Conservation (phyloP, 768 basidiomycete species). For the Leccinum arenicola region DNA sequence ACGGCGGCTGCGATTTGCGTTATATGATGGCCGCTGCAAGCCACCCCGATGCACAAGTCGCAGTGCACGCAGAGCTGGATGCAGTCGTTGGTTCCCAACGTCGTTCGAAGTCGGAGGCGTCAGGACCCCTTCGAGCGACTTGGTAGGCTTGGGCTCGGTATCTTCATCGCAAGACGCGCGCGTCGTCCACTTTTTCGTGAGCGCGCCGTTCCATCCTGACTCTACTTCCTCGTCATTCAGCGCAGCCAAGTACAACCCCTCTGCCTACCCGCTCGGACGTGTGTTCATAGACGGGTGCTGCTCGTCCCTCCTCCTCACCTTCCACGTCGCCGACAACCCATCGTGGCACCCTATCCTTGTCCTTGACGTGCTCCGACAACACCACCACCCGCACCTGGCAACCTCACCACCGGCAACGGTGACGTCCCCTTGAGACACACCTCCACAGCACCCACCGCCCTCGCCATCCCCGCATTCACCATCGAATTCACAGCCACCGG, state of each 20-base stretch:
- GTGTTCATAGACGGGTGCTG: slow-evolving; percentile 83
- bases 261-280: slow-evolving; percentile 70
- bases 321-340: no score
- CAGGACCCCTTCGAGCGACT: slow-evolving; percentile 18
- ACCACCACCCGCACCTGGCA: no score
- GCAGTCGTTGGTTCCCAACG: slow-evolving; percentile 38
- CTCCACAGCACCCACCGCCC: slow-evolving; percentile 42
- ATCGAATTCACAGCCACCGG: slow-evolving; percentile 83
- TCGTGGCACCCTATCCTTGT: no score
- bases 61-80: slow-evolving; percentile 52
- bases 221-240: slow-evolving; percentile 51
- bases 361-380: no score
- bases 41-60: slow-evolving; percentile 46
- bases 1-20: slow-evolving; percentile 51
- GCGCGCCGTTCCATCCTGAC: slow-evolving; percentile 76
- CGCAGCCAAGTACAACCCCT: slow-evolving; percentile 71
- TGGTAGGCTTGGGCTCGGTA: slow-evolving; percentile 14
- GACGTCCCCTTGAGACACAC: no score
- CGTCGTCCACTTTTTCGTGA: slow-evolving; percentile 77
- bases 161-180: slow-evolving; percentile 39
- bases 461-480: slow-evolving; percentile 77
- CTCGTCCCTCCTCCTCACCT: no score
- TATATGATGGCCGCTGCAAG: slow-evolving; percentile 47
- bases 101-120: slow-evolving; percentile 29
- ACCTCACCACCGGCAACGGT: no score